A percentile compares a stretch with the other conserved stretches of the same genome.
Evolutionary conservation across 495 filamentous ascomycete genomes (phyloP).

Genomic region (Podospora australis): DNA sequence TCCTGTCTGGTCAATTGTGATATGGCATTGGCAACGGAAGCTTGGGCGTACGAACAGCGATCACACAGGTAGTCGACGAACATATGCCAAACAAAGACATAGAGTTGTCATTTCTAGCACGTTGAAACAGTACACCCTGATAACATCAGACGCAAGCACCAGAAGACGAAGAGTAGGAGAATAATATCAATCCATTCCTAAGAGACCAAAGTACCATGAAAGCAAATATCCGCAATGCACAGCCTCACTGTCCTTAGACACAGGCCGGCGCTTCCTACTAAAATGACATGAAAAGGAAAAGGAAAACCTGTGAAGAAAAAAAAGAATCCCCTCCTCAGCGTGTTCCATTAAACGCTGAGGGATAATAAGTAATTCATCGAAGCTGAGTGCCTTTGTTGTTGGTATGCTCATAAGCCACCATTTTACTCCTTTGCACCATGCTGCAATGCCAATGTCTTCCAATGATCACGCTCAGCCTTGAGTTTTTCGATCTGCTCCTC

Average conservation of each 20-base stretch:
- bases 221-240: no score
- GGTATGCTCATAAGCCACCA: background rate
- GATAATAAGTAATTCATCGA: conserved; percentile 24
- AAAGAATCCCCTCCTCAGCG: conserved; percentile 27
- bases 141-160: background rate
- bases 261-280: no score
- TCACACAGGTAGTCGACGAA: no score
- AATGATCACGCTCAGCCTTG: conserved; percentile 49
- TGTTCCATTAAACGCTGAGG: conserved; percentile 18
- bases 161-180: background rate
- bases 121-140: background rate
- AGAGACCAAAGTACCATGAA: no score
- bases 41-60: no score
- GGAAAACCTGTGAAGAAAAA: conserved; percentile 2
- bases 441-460: conserved; percentile 48
- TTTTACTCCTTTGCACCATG: conserved; percentile 31
- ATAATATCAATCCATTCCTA: background rate
- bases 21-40: no score
- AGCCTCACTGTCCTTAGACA: no score
- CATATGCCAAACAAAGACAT: no score
- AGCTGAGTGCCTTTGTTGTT: conserved; percentile 20
- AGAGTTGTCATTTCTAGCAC: background rate
- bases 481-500: conserved; percentile 47
- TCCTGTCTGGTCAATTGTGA: no score
- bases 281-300: conserved; percentile 11